Evolutionary conservation across 192 early-diverging fungal genomes (phyloP).

Genomic region (Entophlyctis luteolus): DNA sequence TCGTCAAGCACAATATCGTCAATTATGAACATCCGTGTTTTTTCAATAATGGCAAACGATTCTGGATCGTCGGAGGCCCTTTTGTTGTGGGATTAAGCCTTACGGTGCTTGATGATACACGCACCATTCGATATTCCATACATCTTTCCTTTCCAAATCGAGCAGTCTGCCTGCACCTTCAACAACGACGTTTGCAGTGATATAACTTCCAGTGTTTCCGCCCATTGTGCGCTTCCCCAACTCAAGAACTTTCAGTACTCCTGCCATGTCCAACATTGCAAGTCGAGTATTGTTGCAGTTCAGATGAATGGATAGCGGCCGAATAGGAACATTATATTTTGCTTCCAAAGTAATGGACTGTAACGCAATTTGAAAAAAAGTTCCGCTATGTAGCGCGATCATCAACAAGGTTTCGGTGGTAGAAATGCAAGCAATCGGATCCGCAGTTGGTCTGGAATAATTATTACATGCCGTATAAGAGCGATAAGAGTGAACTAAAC

Average conservation of each 20-base stretch:
- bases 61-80: conserved; percentile 57
- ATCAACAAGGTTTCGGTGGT: conserved; percentile 41
- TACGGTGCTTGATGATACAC: background rate
- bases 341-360: conserved; percentile 49
- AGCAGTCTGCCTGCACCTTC: conserved; percentile 36
- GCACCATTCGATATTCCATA: conserved; percentile 57
- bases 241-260: conserved; percentile 50
- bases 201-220: conserved; percentile 8
- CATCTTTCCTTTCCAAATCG: conserved; percentile 57
- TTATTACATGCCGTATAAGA: background rate
- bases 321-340: conserved; percentile 40
- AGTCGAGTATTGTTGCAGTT: conserved; percentile 45
- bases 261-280: conserved; percentile 46
- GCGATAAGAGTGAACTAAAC: background rate
- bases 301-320: conserved; percentile 34
- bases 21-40: conserved; percentile 55
- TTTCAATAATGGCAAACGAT: conserved; percentile 56
- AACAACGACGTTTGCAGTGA: background rate
- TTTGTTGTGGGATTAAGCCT: background rate
- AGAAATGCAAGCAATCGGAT: conserved; percentile 46
- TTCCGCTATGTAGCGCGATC: conserved; percentile 47
- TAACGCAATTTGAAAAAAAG: conserved; percentile 43
- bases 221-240: conserved; percentile 24
- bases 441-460: conserved; percentile 30
- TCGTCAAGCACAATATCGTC: conserved; percentile 52